Percentiles rank a stretch among this genome's conserved stretches.
Evolutionary conservation across 139 green algal genomes (phyloP).

Genomic region (Chlamydomonas sphaeroides): DNA sequence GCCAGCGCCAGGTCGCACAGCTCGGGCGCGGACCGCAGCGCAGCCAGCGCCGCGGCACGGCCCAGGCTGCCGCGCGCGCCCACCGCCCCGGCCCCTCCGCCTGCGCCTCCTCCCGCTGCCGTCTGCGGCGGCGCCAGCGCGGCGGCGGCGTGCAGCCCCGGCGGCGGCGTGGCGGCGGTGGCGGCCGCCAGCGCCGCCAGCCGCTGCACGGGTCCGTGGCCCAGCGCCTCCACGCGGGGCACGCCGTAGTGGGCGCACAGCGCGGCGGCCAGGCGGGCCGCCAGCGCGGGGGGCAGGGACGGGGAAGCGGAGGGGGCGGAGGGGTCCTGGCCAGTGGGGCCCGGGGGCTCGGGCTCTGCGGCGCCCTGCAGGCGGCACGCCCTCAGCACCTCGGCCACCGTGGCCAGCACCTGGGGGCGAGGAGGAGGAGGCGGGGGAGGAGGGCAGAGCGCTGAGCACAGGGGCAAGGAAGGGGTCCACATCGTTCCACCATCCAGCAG

Average conservation of each 20-base stretch:
- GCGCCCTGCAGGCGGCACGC: background rate
- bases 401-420: constrained; percentile 2
- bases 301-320: no score
- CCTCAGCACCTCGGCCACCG: constrained; percentile 1
- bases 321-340: no score
- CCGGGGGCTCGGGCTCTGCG: background rate
- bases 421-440: no score
- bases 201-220: constrained; percentile 29
- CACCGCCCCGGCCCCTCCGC: background rate
- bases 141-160: constrained; percentile 4
- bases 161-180: background rate
- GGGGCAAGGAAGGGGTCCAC: no score
- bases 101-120: background rate
- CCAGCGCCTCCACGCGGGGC: constrained; percentile 31
- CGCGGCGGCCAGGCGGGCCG: no score
- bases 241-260: constrained; percentile 45
- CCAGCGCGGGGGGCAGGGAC: no score
- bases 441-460: no score
- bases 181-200: background rate
- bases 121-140: constrained; percentile 6
- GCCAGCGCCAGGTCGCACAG: constrained; percentile 37
- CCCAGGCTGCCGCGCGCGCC: constrained; percentile 13
- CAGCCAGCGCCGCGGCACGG: constrained; percentile 27
- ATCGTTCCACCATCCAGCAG: no score
- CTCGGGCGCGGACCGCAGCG: constrained; percentile 30